Base-by-base conservation (phyloP, 2,329 filamentous ascomycete genomes). In the Colletotrichum falcatum region DNA sequence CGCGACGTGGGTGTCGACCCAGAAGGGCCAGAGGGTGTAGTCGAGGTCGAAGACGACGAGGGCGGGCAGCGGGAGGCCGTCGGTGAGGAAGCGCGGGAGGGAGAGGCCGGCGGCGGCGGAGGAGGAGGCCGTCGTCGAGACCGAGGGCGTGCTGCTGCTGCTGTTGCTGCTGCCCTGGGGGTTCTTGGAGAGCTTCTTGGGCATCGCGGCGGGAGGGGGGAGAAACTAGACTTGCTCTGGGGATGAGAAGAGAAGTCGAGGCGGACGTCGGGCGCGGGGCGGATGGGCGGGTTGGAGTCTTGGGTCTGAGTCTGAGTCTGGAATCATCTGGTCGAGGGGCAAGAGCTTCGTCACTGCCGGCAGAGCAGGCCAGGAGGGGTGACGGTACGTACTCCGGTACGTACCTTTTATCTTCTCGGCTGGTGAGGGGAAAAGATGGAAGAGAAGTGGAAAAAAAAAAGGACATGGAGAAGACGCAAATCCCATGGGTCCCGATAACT, bases 21-120 rank as follows among this genome's bases (percentile, higher is more conserved):
- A 98, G 83, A 98, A 98, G 5, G 95, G 94, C 96, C 95, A 98
- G n/a, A 98, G 87, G 0, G 96, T 98, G 86, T 98, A 98, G 86
- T 98, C 95, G 73, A 98, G 89, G 80, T 98, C 96, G 83, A 98
- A 98, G 73, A 96, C 93, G 76, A 98, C 88, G 74, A 97, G 87
- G 72, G 91, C 90, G 0, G 95, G 95, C 1, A 97, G 87, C 0
- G 94, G 93, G 0, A 90, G 87, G 51, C 89, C 81, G 79, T 88
- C 85, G 74, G 79, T 76, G 46, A 89, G 83, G 74, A 85, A 83
- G 28, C 78, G 42, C 5, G 85, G 85, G 35, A 81, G 76, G 58
- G 72, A 55, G 64, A 68, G 68, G 64, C 74, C 70, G 59, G 74
- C 70, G 60, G 74, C 65, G 61, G 18, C 42, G 42, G 20, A 8